Base-by-base conservation (phyloP, 108 stramenopile species). In the Asterionellopsis glacialis region DNA sequence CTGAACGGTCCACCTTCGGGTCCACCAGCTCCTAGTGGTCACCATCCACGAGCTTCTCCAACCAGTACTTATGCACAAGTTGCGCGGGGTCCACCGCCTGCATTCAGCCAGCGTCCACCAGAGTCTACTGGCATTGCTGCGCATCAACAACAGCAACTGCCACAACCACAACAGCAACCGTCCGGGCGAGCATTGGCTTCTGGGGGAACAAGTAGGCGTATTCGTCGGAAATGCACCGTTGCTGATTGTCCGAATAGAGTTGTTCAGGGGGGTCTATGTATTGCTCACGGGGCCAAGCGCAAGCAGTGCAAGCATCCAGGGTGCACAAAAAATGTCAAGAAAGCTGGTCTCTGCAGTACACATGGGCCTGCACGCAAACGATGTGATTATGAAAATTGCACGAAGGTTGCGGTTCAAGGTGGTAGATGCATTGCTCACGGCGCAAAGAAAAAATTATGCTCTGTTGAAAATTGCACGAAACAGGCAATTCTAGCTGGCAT, bases 401-500 rank as follows among this genome's bases (percentile, higher is more conserved):
- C 54, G 10, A 93, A 93, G 64, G 91, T 93, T 41, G 84, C 91
- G 13, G 91, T 93, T 5, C 88, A 93, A 61, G 88, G 88, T 43
- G 91, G 91, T 19, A 61, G 79, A 23, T 93, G 91, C 69, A 93
- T 93, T 67, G 73, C 84, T n/a, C 88, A 93, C 55, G 91, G 91
- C 18, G 91, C 91, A 5, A 87, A 88, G 69, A 93, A 93, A 74
- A 87, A 88, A 57, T 67, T 82, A 33, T 93, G 91, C 59, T 59
- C 65, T n/a, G 48, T 74, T 0, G 83, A 83, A 21, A 72, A 55
- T 2, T 93, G 91, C 63, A 53, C 60, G 12, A 93, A 93, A 69
- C 91, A 93, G 62, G 84, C 86, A n/a, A 93, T 93, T 58, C 64
- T 93, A 48, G 57, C 54, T 45, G 91, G 91, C 0, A 90, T 88